phyloP scores from a whole-genome alignment of 2,329 filamentous ascomycete genomes.

The Aspergillus terreus region DNA sequence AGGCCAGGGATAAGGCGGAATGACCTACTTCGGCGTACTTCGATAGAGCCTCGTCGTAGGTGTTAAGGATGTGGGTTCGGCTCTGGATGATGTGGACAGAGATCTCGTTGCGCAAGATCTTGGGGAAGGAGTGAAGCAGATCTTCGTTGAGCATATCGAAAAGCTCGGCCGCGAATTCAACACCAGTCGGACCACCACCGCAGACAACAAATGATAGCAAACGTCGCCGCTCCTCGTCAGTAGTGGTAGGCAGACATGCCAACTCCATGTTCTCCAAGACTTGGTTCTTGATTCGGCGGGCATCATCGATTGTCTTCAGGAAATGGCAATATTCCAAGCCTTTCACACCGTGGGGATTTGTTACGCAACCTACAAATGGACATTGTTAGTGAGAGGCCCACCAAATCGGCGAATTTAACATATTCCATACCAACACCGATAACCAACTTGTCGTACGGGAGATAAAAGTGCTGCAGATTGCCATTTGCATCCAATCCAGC shows the following conservation, averaged over 20 bases:
- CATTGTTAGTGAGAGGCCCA: not conserved
- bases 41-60: constrained; percentile 92
- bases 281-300: constrained; percentile 80
- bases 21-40: constrained; percentile 71
- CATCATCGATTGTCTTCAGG: constrained; percentile 92
- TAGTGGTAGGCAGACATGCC: constrained; percentile 87
- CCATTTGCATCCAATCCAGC: constrained; percentile 69
- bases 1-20: not conserved
- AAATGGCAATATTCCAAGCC: constrained; percentile 92
- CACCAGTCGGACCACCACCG: constrained; percentile 91
- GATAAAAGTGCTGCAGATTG: constrained; percentile 77
- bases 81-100: constrained; percentile 97
- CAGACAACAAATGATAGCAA: constrained; percentile 94
- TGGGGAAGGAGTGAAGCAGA: constrained; percentile 75
- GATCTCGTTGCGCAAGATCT: constrained; percentile 91
- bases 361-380: constrained; percentile 61
- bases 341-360: constrained; percentile 93
- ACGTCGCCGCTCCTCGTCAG: constrained; percentile 79
- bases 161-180: constrained; percentile 95
- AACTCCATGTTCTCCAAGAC: constrained; percentile 86
- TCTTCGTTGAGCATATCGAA: constrained; percentile 97
- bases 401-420: not conserved
- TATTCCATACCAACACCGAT: constrained; percentile 66
- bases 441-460: constrained; percentile 96
- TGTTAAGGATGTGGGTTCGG: constrained; percentile 91